A percentile compares a stretch with the other conserved stretches of the same genome.
Evolutionary conservation across 177 flowering plant species (phyloP).

Genomic region (Tripterygium wilfordii): DNA sequence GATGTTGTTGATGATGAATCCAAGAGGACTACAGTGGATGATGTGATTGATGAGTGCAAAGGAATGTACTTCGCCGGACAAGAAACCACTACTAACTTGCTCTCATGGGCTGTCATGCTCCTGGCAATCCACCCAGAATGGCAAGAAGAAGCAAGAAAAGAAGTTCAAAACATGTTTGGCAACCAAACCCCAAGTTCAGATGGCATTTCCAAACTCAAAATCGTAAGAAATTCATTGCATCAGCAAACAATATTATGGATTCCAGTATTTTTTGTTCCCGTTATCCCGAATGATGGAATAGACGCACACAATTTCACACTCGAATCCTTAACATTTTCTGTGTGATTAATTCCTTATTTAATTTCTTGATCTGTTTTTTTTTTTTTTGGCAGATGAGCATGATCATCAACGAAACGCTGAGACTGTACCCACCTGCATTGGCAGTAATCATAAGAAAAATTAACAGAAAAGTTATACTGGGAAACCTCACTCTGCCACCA

Average conservation of each 20-base stretch:
- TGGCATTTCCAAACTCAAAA: too few relatives aligned
- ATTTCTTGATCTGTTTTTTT: too few relatives aligned
- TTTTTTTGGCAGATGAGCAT: slow-evolving; percentile 35
- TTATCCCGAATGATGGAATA: too few relatives aligned
- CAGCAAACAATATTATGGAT: too few relatives aligned
- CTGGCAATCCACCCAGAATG: slow-evolving; percentile 43
- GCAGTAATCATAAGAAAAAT: slow-evolving; percentile 11
- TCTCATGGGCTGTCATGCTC: slow-evolving; percentile 37
- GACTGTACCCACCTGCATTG: slow-evolving; percentile 34
- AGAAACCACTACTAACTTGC: slow-evolving; percentile 25
- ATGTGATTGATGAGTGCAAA: slow-evolving; percentile 45
- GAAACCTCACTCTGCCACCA: slow-evolving; percentile 25
- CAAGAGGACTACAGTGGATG: slow-evolving; percentile 27
- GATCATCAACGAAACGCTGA: slow-evolving; percentile 38
- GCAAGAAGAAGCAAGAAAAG: slow-evolving; percentile 51
- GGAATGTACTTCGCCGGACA: slow-evolving; percentile 41
- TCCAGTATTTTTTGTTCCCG: too few relatives aligned
- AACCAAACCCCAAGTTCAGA: too few relatives aligned
- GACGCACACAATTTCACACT: too few relatives aligned
- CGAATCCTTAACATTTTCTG: too few relatives aligned
- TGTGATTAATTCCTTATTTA: too few relatives aligned
- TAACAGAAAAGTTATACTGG: slow-evolving; percentile 17
- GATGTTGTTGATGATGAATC: slow-evolving; percentile 22
- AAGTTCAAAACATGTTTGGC: slow-evolving; percentile 27
- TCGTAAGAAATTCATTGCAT: too few relatives aligned